phyloP scores from a whole-genome alignment of 2,329 filamentous ascomycete genomes.

The Aspergillus uvarum region DNA sequence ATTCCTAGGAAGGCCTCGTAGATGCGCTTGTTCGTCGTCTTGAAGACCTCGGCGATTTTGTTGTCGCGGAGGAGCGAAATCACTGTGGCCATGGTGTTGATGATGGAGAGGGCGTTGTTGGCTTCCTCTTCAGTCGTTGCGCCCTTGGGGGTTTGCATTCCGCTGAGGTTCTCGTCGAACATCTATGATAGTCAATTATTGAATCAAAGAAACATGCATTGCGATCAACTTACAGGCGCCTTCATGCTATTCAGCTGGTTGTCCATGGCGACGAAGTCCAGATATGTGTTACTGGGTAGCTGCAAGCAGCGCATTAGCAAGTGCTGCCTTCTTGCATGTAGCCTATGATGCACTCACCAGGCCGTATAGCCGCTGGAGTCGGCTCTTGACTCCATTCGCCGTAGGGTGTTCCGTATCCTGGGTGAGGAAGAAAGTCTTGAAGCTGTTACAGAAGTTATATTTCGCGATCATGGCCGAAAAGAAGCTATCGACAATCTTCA shows the following conservation, averaged over 20 bases:
- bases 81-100: slow-evolving; percentile 4
- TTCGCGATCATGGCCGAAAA: background rate
- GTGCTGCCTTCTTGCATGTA: background rate
- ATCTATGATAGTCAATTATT: background rate
- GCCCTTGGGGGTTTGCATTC: background rate
- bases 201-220: background rate
- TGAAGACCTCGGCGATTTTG: slow-evolving; percentile 1
- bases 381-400: background rate
- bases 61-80: slow-evolving; percentile 2
- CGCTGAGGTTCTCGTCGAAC: background rate
- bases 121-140: background rate
- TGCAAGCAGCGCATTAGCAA: background rate
- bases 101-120: slow-evolving; percentile 1
- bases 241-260: background rate
- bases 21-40: slow-evolving; percentile 4
- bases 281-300: background rate
- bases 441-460: slow-evolving; percentile 1
- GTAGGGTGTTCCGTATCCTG: background rate
- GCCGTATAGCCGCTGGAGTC: background rate
- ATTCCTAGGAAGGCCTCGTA: slow-evolving; percentile 2
- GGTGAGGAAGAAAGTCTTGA: slow-evolving; percentile 1
- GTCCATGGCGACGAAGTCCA: background rate
- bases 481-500: slow-evolving; percentile 2
- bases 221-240: background rate
- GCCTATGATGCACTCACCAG: background rate